Base-by-base conservation (phyloP, 2,329 filamentous ascomycete genomes). In the Huntiella omanensis region DNA sequence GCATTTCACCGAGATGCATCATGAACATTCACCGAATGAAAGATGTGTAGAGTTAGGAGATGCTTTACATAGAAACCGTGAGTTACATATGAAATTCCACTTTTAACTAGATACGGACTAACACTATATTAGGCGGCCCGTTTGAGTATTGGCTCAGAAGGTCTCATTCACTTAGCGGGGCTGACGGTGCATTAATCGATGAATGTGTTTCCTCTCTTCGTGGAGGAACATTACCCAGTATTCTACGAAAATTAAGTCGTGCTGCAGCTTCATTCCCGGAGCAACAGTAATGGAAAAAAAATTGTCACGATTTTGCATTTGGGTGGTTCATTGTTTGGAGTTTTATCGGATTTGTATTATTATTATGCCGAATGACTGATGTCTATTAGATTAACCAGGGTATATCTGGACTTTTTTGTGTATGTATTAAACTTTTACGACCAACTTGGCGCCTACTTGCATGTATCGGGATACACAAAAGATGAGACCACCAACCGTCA, bases 111-210 rank as follows among this genome's bases (percentile, higher is more conserved):
- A 40, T 12, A 17, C 4, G 39, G 36, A 34, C 47, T 49, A 49
- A 49, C 16, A 42, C 43, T 8, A 17, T 19, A 41, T 22, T 33
- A 64, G 62, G 60, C 4, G 65, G 65, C 0, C 64, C 65, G 0
- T 66, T 68, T 49, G 61, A 65, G 54, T 66, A 68, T 53, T 68
- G 65, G 65, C 56, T 67, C n/a, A 59, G 60, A 7, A 57, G 60
- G 34, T 65, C 64, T 4, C 60, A 62, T 37, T 54, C 53, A 4
- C 60, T 64, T 49, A 59, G 62, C 15, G 53, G 63, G 7, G 55
- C 58, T 0, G 57, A 64, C 44, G 46, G 52, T 2, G 49, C 51
- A 3, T 42, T 62, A 32, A 60, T 67, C 5, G 60, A 63, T 17
- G 56, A 62, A 13, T 59, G 58, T 33, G 56, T 68, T 45, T 50